Percentiles rank a stretch among this genome's conserved stretches.
Conservation (phyloP, 176 grass and related monocot genomes). For the Otatea glauca region DNA sequence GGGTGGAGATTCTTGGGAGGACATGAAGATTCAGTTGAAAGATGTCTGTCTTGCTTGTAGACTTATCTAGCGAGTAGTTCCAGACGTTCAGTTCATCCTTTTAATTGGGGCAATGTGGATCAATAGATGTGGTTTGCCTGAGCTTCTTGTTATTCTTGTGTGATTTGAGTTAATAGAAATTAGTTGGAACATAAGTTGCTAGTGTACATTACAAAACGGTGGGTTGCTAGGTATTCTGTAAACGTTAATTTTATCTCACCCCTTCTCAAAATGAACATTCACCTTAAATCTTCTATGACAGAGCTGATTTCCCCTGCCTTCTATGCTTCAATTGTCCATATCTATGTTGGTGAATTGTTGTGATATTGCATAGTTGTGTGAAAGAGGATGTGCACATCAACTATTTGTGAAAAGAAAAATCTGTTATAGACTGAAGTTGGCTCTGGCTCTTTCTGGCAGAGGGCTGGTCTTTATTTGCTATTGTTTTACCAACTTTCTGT, state of each 20-base stretch:
- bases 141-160: background rate
- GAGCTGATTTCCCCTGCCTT: background rate
- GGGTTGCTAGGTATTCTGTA: constrained; percentile 14
- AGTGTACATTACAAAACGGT: background rate
- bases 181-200: background rate
- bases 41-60: background rate
- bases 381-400: background rate
- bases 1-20: background rate
- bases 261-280: background rate
- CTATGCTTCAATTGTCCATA: background rate
- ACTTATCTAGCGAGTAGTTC: background rate
- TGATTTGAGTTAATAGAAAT: constrained; percentile 27
- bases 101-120: background rate
- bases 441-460: background rate
- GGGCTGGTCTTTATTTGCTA: background rate
- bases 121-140: background rate
- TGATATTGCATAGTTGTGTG: background rate
- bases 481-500: background rate
- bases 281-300: background rate
- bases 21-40: background rate
- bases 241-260: background rate
- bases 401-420: background rate
- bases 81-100: background rate
- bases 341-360: background rate
- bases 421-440: background rate